Evolutionary conservation across 176 grass and related monocot genomes (phyloP), one percentile per base, ranked within the genome.

Genomic region (Cenchrus americanus): DNA sequence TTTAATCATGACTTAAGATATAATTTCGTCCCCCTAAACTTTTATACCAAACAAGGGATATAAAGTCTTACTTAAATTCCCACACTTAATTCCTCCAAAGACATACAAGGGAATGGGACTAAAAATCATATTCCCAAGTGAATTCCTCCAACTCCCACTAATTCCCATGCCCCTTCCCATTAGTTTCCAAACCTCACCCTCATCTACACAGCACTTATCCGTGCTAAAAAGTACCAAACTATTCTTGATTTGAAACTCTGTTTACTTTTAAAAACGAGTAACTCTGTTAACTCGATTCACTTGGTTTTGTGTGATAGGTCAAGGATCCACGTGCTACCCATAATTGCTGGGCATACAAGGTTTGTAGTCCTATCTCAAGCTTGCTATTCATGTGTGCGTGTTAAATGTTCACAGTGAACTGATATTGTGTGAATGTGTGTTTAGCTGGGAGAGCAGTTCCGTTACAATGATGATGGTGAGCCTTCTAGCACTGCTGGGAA

Each of bases 301-400:
- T 62, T 83, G 19, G 6, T 72, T 81, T 72, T 72, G 43, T 88
- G 61, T 69, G 73, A 55, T 68, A 98, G 96, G 91, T 95, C 57
- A 93, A 74, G 73, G 91, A 98, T 93, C 85, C 89, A 7, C 89
- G 87, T 50, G 96, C 96, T n/a, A 93, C 80, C 57, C 96, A 98
- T 82, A 98, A 98, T 90, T 95, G 91, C 47, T 98, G 96, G 93
- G 93, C 96, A 1, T 98, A 95, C 75, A 95, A 95, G 93, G 93
- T 98, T 85, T 18, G 84, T 82, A 64, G 59, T 50, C 78, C 42
- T 30, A 13, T 57, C 41, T 81, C 14, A 76, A 79, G 40, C 62
- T 47, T 73, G 3, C 41, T 73, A 61, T 78, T 54, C 15, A 18
- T 74, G 42, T 23, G 8, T 23, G 10, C 69, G 66, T 69, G 12